Conservation (phyloP, 1,139 yeast species). For the Zygotorulaspora mrakii region DNA sequence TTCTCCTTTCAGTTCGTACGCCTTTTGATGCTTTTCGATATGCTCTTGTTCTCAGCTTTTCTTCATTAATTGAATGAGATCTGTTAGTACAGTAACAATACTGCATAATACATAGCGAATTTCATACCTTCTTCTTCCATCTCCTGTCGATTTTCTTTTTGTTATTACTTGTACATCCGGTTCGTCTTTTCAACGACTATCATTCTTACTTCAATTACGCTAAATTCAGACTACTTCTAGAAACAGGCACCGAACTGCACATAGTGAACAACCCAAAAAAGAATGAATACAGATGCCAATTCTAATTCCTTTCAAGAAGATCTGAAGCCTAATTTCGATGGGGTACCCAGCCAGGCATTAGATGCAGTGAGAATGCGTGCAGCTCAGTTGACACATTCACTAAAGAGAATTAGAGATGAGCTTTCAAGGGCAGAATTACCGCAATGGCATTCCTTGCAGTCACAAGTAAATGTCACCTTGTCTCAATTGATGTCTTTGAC, state of each 20-base stretch:
- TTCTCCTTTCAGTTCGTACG: constrained; percentile 14
- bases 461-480: constrained; percentile 76
- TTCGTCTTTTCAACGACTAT: no score
- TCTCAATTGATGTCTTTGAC: constrained; percentile 79
- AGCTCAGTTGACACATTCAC: constrained; percentile 50
- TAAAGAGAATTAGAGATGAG: constrained; percentile 45
- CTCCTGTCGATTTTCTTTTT: neutral
- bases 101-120: no score
- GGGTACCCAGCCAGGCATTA: constrained; percentile 56
- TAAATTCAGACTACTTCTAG: no score
- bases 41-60: constrained; percentile 5
- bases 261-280: neutral
- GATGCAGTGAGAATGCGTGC: constrained; percentile 59
- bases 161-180: neutral
- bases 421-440: constrained; percentile 39
- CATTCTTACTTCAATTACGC: no score
- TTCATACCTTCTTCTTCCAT: neutral
- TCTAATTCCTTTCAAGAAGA: constrained; percentile 20
- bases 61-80: constrained; percentile 1
- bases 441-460: constrained; percentile 53
- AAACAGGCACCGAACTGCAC: no score
- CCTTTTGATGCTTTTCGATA: constrained; percentile 7
- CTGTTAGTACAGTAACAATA: no score
- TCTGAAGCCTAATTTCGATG: constrained; percentile 32
- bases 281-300: constrained; percentile 10